Percentiles rank a stretch among this genome's conserved stretches.
Conservation (phyloP, 768 basidiomycete genomes). For the Agrocybe pediades region DNA sequence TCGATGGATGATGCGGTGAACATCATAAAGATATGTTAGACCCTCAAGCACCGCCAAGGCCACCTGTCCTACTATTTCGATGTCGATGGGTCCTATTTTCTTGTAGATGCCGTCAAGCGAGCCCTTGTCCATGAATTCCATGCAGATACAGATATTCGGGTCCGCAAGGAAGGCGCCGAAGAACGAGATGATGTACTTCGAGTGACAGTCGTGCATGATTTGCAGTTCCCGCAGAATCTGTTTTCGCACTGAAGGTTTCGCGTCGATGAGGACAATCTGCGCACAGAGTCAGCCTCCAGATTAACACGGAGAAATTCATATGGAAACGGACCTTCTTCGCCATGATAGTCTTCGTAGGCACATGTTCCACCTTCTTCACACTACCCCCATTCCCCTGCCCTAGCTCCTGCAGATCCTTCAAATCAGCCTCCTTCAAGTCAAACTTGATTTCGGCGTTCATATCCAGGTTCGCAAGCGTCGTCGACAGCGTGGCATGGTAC, state of each 20-base stretch:
- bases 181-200: slow-evolving; percentile 93
- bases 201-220: slow-evolving; percentile 98
- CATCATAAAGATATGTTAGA: slow-evolving; percentile 95
- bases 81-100: slow-evolving; percentile 90
- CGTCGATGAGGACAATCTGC: slow-evolving; percentile 97
- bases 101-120: slow-evolving; percentile 96
- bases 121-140: slow-evolving; percentile 96
- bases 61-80: slow-evolving; percentile 90
- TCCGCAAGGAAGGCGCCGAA: slow-evolving; percentile 96
- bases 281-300: slow-evolving; percentile 8
- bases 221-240: slow-evolving; percentile 97
- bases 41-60: slow-evolving; percentile 95
- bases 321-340: slow-evolving; percentile 88
- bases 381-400: slow-evolving; percentile 98
- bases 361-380: slow-evolving; percentile 94
- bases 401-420: slow-evolving; percentile 88
- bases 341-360: slow-evolving; percentile 90
- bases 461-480: slow-evolving; percentile 84
- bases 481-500: slow-evolving; percentile 79
- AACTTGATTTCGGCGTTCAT: slow-evolving; percentile 84
- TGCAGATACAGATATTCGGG: slow-evolving; percentile 98
- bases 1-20: slow-evolving; percentile 96
- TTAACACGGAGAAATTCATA: not conserved
- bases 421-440: slow-evolving; percentile 85
- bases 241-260: slow-evolving; percentile 93